phyloP scores from a whole-genome alignment of 768 basidiomycete genomes.

The Hydnomerulius pinastri region DNA sequence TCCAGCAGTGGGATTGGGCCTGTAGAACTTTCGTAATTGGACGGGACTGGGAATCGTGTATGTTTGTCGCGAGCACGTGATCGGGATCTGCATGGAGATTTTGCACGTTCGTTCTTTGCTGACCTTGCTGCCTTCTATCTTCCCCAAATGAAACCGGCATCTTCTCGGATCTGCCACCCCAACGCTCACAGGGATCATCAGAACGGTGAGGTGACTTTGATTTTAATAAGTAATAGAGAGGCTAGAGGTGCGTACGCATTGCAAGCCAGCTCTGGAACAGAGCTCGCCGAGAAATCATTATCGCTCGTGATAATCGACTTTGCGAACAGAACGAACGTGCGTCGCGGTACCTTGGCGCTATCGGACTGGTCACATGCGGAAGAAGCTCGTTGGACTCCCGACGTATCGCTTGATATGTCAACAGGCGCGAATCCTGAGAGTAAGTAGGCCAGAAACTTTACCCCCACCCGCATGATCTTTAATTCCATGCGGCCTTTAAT shows the following conservation, averaged over 20 bases:
- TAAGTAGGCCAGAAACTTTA: too few species aligned
- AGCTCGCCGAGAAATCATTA: neutral
- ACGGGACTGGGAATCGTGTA: neutral
- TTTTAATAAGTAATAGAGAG: too few species aligned
- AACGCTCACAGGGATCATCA: too few species aligned
- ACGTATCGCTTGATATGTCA: too few species aligned
- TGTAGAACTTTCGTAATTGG: neutral
- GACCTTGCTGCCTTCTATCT: too few species aligned
- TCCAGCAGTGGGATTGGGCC: too few species aligned
- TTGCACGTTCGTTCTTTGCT: neutral
- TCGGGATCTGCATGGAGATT: neutral
- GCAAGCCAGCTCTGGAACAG: too few species aligned
- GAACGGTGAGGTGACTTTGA: too few species aligned
- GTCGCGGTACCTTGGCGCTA: neutral
- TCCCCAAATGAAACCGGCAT: neutral
- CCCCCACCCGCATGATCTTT: too few species aligned
- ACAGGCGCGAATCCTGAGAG: too few species aligned
- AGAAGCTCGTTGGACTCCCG: neutral
- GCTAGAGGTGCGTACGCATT: too few species aligned
- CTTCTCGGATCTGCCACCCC: neutral
- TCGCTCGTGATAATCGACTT: neutral
- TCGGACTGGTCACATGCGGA: neutral
- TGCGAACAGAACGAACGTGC: constrained; percentile 19
- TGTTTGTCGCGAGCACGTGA: neutral
- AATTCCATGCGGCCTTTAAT: too few species aligned